Conservation (phyloP, 177 flowering plant species). For the Telopea speciosissima region DNA sequence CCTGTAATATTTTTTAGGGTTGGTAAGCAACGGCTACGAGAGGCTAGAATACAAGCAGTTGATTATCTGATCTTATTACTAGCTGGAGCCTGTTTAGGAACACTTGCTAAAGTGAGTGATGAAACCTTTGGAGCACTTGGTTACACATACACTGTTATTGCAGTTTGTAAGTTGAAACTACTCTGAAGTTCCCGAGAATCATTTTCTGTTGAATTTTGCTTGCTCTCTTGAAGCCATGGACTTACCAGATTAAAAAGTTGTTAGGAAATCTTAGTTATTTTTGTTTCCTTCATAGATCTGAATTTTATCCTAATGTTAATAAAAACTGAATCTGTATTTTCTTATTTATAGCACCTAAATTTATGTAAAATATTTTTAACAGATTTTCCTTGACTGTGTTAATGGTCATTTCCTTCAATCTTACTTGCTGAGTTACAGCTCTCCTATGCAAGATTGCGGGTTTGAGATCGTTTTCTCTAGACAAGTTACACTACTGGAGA, state of each 20-base stretch:
- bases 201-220: neutral
- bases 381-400: neutral
- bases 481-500: conserved; percentile 85
- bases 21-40: conserved; percentile 83
- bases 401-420: conserved; percentile 2
- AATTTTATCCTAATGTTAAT: neutral
- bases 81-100: conserved; percentile 94
- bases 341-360: neutral
- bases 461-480: conserved; percentile 80
- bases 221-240: conserved; percentile 2
- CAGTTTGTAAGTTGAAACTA: conserved; percentile 70
- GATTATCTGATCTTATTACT: conserved; percentile 77
- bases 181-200: neutral
- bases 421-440: conserved; percentile 45
- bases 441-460: conserved; percentile 80
- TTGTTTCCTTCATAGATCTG: neutral
- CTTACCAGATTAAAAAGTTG: neutral
- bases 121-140: conserved; percentile 83
- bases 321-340: neutral
- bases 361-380: neutral
- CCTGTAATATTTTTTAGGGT: conserved; percentile 38
- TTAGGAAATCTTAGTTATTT: neutral
- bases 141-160: conserved; percentile 87
- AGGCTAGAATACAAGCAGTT: conserved; percentile 74
- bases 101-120: conserved; percentile 93